Conservation (phyloP, 768 basidiomycete species). For the Candolleomyces aberdarensis region DNA sequence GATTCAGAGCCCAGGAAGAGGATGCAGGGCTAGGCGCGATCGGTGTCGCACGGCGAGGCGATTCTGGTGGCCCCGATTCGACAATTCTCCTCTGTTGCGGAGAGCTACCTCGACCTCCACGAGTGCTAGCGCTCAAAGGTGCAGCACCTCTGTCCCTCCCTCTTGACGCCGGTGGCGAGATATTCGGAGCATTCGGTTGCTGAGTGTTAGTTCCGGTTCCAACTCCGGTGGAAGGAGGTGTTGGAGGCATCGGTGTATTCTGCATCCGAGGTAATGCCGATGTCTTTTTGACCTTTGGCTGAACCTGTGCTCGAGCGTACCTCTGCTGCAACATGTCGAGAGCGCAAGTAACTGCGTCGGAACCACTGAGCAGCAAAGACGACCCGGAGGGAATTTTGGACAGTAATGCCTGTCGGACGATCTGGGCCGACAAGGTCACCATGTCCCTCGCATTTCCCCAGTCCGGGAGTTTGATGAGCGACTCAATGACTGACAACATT, state of each 20-base stretch:
- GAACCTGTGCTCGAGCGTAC: constrained; percentile 10
- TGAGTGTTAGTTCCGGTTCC: neutral
- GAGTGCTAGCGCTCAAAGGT: no score
- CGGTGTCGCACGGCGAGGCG: neutral
- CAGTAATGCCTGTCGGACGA: constrained; percentile 40
- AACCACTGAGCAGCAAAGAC: constrained; percentile 7
- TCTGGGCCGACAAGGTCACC: constrained; percentile 46
- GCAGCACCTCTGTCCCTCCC: neutral
- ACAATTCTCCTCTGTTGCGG: neutral
- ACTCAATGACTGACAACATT: constrained; percentile 36
- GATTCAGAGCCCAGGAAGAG: neutral
- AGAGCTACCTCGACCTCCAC: neutral
- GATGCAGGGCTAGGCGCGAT: neutral
- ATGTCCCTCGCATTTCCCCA: constrained; percentile 76
- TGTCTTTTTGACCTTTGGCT: constrained; percentile 1
- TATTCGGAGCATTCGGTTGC: neutral
- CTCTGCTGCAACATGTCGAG: constrained; percentile 18
- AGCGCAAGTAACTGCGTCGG: constrained; percentile 14
- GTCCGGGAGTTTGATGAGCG: constrained; percentile 42
- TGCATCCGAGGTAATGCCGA: constrained; percentile 15
- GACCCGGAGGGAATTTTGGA: neutral
- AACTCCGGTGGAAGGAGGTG: constrained; percentile 7
- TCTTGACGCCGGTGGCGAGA: neutral
- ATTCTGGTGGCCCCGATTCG: neutral
- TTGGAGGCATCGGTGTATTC: constrained; percentile 16